Evolutionary conservation across 2,329 filamentous ascomycete genomes (phyloP).

Genomic region (Amauroascus verrucosus): DNA sequence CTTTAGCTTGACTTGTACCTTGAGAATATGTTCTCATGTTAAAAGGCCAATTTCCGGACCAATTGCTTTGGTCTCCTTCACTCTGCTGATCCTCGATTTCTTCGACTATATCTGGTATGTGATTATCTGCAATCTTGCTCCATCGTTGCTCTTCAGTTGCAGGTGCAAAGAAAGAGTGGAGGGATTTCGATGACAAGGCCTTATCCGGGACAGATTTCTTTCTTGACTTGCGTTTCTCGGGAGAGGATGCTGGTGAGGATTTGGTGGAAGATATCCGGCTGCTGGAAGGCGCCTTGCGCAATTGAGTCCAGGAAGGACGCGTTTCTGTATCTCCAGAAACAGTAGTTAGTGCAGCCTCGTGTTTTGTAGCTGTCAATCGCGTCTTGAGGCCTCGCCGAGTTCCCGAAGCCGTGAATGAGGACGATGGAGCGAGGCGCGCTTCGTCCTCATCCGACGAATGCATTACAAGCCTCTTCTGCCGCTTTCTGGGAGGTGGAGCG

Average conservation of each 20-base stretch:
- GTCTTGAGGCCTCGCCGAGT: background rate
- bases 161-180: conserved; percentile 35
- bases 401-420: background rate
- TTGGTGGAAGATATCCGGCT: background rate
- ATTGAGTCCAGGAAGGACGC: background rate
- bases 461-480: conserved; percentile 27
- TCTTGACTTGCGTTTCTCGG: conserved; percentile 24
- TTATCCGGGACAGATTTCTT: conserved; percentile 13
- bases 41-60: background rate
- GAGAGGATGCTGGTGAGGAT: conserved; percentile 24
- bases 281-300: background rate
- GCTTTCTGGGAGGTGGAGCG: conserved; percentile 26
- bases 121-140: conserved; percentile 15
- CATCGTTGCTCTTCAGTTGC: conserved; percentile 34
- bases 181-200: conserved; percentile 26
- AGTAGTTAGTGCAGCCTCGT: background rate
- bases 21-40: background rate
- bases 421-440: conserved; percentile 8
- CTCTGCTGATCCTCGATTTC: conserved; percentile 20
- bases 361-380: background rate
- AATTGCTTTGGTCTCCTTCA: conserved; percentile 4
- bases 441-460: conserved; percentile 24
- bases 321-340: background rate
- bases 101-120: conserved; percentile 25
- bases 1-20: background rate